Percentiles rank a stretch among this genome's conserved stretches.
Evolutionary conservation across 2,329 filamentous ascomycete genomes (phyloP).

Genomic region (Fusarium lateritium): DNA sequence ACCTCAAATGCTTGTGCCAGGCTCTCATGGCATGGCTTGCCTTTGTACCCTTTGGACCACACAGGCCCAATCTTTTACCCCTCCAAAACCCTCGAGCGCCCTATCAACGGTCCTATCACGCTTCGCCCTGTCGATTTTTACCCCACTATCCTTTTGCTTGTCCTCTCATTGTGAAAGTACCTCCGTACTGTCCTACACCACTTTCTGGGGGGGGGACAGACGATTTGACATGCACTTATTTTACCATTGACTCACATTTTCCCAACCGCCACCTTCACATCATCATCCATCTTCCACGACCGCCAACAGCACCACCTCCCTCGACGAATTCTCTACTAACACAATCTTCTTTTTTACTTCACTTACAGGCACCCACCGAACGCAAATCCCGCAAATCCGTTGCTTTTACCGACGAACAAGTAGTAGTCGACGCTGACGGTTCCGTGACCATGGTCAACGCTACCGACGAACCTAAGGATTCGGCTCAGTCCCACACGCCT

Average conservation of each 20-base stretch:
- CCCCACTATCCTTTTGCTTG: slow-evolving; percentile 26
- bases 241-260: slow-evolving; percentile 50
- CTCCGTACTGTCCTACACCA: slow-evolving; percentile 42
- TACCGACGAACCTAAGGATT: slow-evolving; percentile 82
- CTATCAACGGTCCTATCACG: slow-evolving; percentile 37
- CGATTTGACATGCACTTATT: slow-evolving; percentile 44
- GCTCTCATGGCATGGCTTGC: slow-evolving; percentile 23
- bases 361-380: slow-evolving; percentile 57
- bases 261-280: slow-evolving; percentile 44
- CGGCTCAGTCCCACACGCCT: slow-evolving; percentile 83
- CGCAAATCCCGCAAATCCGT: slow-evolving; percentile 92
- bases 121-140: slow-evolving; percentile 19
- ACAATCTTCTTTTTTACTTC: slow-evolving; percentile 33
- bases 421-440: slow-evolving; percentile 91
- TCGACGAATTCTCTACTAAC: slow-evolving; percentile 33
- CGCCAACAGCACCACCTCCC: slow-evolving; percentile 21
- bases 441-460: slow-evolving; percentile 83
- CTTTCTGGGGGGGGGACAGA: slow-evolving; percentile 34
- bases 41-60: slow-evolving; percentile 26
- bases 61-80: slow-evolving; percentile 43
- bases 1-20: slow-evolving; percentile 25
- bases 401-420: slow-evolving; percentile 89
- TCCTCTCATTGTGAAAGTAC: slow-evolving; percentile 40
- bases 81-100: slow-evolving; percentile 44
- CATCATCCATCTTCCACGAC: slow-evolving; percentile 18